Evolutionary conservation across 2,329 filamentous ascomycete genomes (phyloP).

Genomic region (Furcasterigmium furcatum): DNA sequence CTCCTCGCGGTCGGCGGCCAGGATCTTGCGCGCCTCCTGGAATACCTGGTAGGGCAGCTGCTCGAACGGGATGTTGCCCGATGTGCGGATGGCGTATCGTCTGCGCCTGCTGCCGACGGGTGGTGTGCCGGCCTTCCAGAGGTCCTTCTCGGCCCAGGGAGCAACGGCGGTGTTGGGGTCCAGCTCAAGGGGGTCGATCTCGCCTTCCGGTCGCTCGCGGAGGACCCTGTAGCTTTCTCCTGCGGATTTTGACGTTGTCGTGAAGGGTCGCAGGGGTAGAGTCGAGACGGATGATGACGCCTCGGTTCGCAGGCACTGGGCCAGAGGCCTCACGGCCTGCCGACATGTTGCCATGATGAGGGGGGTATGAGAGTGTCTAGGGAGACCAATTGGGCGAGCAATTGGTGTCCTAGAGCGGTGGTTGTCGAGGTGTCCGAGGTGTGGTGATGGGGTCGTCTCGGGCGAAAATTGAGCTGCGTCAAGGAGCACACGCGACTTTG

Average conservation of each 20-base stretch:
- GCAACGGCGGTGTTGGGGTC: constrained; percentile 69
- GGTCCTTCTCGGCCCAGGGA: constrained; percentile 59
- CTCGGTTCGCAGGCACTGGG: constrained; percentile 47
- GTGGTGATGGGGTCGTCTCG: background rate
- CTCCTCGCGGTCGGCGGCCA: constrained; percentile 75
- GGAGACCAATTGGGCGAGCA: constrained; percentile 2
- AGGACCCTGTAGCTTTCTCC: constrained; percentile 20
- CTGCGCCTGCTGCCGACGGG: constrained; percentile 84
- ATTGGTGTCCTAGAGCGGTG: background rate
- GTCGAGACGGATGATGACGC: constrained; percentile 19
- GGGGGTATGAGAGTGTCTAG: constrained; percentile 1
- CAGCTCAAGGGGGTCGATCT: constrained; percentile 38
- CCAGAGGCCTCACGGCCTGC: constrained; percentile 54
- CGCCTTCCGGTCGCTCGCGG: constrained; percentile 12
- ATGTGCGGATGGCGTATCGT: constrained; percentile 66
- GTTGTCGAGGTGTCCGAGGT: background rate
- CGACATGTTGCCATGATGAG: constrained; percentile 55
- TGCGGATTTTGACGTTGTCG: constrained; percentile 25
- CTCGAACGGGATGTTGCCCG: constrained; percentile 76
- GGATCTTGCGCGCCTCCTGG: constrained; percentile 85
- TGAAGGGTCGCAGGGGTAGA: constrained; percentile 25
- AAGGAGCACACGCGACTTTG: constrained; percentile 2
- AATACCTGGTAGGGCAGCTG: constrained; percentile 96
- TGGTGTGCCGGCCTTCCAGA: constrained; percentile 65
- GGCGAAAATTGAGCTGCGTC: constrained; percentile 2